Conservation (phyloP, 371 early-diverging fungal species). For the Mucor piriformis region DNA sequence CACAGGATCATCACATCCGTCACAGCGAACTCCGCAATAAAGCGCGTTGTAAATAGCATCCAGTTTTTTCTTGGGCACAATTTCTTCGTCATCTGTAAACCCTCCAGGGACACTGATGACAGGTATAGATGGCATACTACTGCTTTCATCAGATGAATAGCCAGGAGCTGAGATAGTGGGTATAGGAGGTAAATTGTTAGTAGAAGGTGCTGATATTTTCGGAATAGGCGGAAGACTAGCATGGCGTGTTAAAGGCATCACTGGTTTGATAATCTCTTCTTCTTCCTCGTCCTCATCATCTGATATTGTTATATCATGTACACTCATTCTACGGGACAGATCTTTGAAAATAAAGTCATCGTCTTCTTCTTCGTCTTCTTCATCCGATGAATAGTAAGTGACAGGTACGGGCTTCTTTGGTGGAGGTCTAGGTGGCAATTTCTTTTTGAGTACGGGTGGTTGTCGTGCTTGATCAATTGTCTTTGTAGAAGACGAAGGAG, state of each 20-base stretch:
- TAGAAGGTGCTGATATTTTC: constrained; percentile 7
- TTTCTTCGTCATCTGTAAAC: constrained; percentile 17
- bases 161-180: constrained; percentile 18
- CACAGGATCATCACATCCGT: constrained; percentile 56
- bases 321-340: constrained; percentile 10
- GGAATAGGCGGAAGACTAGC: constrained; percentile 15
- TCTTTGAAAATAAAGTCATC: neutral
- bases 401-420: constrained; percentile 1
- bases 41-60: constrained; percentile 8
- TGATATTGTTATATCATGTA: constrained; percentile 10
- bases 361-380: constrained; percentile 12
- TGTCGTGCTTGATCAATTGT: neutral
- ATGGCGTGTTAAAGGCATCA: neutral
- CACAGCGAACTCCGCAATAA: constrained; percentile 40
- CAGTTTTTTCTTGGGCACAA: neutral
- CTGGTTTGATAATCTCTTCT: neutral
- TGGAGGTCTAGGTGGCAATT: constrained; percentile 3
- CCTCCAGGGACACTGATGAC: constrained; percentile 14
- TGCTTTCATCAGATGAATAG: constrained; percentile 17
- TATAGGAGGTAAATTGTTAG: constrained; percentile 19
- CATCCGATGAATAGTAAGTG: neutral
- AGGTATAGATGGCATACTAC: constrained; percentile 13
- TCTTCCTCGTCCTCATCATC: constrained; percentile 6
- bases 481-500: constrained; percentile 2
- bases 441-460: neutral